A percentile compares a stretch with the other conserved stretches of the same genome.
Conservation (phyloP, 257 asterid genomes). For the Fraxinus excelsior region DNA sequence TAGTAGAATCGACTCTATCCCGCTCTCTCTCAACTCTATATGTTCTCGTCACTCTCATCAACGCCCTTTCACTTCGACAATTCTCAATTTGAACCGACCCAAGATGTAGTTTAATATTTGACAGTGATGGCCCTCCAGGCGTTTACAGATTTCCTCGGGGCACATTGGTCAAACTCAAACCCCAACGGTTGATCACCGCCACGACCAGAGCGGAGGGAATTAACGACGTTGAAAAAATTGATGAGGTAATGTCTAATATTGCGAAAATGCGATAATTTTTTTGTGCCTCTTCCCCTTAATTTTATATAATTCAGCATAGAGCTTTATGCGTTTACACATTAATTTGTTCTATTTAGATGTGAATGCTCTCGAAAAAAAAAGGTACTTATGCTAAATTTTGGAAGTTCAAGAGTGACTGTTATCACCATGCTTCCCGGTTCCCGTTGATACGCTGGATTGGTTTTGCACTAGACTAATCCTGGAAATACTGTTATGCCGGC, state of each 20-base stretch:
- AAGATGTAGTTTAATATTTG: conserved; percentile 35
- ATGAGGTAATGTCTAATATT: conserved; percentile 44
- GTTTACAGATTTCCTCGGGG: conserved; percentile 31
- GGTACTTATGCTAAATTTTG: background rate
- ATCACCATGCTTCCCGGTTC: too few relatives aligned
- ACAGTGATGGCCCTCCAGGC: conserved; percentile 24
- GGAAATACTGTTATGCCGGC: too few relatives aligned
- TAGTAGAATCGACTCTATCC: conserved; percentile 45
- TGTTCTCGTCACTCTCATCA: conserved; percentile 34
- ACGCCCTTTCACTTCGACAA: conserved; percentile 23
- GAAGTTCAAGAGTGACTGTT: background rate
- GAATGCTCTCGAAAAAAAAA: background rate
- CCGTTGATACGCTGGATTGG: too few relatives aligned
- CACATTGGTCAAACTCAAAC: conserved; percentile 27
- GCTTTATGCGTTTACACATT: background rate
- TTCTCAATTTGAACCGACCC: conserved; percentile 26
- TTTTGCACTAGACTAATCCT: too few relatives aligned
- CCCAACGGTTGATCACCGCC: conserved; percentile 47
- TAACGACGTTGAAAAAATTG: conserved; percentile 31
- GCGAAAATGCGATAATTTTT: background rate
- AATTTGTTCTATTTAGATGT: background rate
- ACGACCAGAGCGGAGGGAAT: conserved; percentile 54
- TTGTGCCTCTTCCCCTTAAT: background rate
- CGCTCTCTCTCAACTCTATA: conserved; percentile 47
- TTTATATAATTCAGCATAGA: background rate